Base-by-base conservation (phyloP, 2,329 filamentous ascomycete species). In the Neoarthrinium moseri region DNA sequence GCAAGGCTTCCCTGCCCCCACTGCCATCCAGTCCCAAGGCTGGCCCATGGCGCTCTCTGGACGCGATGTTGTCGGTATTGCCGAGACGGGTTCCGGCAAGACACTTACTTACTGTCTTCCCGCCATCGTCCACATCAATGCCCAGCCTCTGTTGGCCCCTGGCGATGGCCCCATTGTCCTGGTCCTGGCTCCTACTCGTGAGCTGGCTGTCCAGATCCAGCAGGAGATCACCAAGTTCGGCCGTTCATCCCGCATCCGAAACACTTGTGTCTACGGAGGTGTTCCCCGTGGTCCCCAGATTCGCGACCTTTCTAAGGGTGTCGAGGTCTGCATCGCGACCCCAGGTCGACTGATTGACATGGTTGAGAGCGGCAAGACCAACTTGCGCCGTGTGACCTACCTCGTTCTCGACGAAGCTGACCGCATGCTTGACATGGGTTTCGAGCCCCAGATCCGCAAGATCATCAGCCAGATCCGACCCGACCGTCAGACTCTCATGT, bases 391-490 rank as follows among this genome's bases (percentile, higher is more conserved):
- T 69, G 91, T 97, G 52, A 99, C 94, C 46, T 99, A 99, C 75
- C 80, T 99, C 47, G 94, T 97, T 57, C 91, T 99, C 54, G 94
- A 99, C 62, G 94, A 99, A 77, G 94, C 94, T 67, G 94, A 99
- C 74, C 92, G 94, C 65, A 99, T 99, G 94, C 80, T 99, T 68
- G 94, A 99, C 75, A 99, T 99, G 94, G 94, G 94, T 83, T 97
- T 99, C 74, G 94, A 99, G 75, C 94, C 94, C 56, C 94, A 97
- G 71, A 97, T 99, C 62, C 90, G 94, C 77, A 97, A 97, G 78
- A 97, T 99, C 56, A 91, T 99, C 58, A 81, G 87, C 53, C 94
- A 99, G 75, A 97, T 97, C 71, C 90, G 94, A 59, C 94, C 94
- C 44, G 94, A 99, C 68, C 87, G 94, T 80, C 94, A 99, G 72